Base-by-base conservation (phyloP, 345 rosid species). In the Jatropha curcas region DNA sequence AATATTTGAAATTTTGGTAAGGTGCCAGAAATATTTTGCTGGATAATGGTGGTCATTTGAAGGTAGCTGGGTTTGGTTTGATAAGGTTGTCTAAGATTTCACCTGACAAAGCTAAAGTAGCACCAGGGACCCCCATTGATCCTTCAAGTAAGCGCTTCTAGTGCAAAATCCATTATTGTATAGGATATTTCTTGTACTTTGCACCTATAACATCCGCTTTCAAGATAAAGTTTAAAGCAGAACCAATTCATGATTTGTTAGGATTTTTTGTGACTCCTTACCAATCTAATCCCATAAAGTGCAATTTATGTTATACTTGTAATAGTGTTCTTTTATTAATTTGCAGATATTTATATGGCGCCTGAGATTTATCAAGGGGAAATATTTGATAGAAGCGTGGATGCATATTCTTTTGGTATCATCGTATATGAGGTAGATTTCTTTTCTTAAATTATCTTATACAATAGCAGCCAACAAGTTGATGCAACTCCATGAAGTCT, bases 1-100 rank as follows among this genome's bases (percentile, higher is more conserved):
- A 88, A 89, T 86, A 82, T 86, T 84, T 85, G 84, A 88, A 83
- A 86, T 87, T 86, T 89, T 83, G 81, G 88, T 89, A 95, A 95
- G 99, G 98, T 95, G 94, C 88, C 99, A 95, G 99, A 91, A 92
- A 95, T 88, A 85, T 95, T 88, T 91, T 92, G 94, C 91, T 91
- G 87, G 99, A 92, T 89, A 84, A 76, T 75, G 91, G 98, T 70
- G 96, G 97, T 46, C 92, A 82, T 1, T 64, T 89, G 83, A 95
- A 95, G 88, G 82, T 95, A 57, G 71, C 93, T 84, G 99, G 98
- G 74, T 95, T 92, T 79, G 98, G 98, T 72, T 78, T 88, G 87
- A 63, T 88, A 70, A 87, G 82, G 68, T 35, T 87, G 76, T 85
- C 90, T 37, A 84, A 81, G 76, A 79, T 87, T 73, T 86, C 87